phyloP scores from a whole-genome alignment of 768 basidiomycete genomes.

The Hirschioporus abietinus region DNA sequence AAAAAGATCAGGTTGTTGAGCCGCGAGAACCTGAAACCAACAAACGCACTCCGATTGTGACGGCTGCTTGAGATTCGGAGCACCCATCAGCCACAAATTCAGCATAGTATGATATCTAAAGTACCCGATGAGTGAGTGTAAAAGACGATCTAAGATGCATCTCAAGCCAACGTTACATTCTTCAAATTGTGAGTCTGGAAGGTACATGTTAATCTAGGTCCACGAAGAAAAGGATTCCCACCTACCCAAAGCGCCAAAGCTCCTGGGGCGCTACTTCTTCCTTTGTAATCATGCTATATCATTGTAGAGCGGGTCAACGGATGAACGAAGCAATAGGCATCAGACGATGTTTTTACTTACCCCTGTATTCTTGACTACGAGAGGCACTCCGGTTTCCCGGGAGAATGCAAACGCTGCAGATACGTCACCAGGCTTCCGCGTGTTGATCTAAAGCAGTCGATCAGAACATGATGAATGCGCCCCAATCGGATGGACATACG shows the following conservation, averaged over 20 bases:
- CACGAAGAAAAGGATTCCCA: background rate
- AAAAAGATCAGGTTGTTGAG: background rate
- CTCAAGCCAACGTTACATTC: constrained; percentile 6
- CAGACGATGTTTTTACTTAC: constrained; percentile 9
- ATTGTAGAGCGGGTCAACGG: background rate
- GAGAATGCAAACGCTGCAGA: constrained; percentile 22
- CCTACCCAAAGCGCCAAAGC: constrained; percentile 19
- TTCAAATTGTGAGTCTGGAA: constrained; percentile 15
- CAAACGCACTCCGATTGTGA: constrained; percentile 10
- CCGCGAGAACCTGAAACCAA: background rate
- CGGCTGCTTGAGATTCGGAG: background rate
- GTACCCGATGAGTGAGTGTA: background rate
- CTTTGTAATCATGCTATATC: constrained; percentile 22
- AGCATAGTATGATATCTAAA: constrained; percentile 16
- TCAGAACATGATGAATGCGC: background rate
- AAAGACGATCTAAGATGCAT: background rate
- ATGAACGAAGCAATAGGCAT: background rate
- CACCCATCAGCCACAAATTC: constrained; percentile 13
- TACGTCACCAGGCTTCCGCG: constrained; percentile 16
- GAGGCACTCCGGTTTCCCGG: constrained; percentile 13
- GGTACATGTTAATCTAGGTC: background rate
- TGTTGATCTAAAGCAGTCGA: constrained; percentile 10
- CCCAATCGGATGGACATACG: background rate
- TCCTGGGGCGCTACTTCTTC: constrained; percentile 18
- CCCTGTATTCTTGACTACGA: constrained; percentile 25